Base-by-base conservation (phyloP, 2,329 filamentous ascomycete species). In the Aspergillus fructus region DNA sequence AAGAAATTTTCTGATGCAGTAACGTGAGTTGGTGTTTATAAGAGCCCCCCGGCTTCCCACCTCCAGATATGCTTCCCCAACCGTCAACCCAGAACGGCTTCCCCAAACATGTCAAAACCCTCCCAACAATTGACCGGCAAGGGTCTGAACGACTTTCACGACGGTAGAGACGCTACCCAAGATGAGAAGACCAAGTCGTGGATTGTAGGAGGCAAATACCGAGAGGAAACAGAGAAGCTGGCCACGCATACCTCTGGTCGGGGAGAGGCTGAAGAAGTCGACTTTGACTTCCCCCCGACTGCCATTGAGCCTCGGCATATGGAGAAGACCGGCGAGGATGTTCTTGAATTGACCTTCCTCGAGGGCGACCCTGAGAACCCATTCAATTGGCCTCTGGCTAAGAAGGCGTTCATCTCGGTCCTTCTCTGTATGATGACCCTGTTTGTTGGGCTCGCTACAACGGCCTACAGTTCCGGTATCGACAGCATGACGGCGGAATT, bases 361-460 rank as follows among this genome's bases (percentile, higher is more conserved):
- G 66, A 74, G 1, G 77, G 73, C 11, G 81, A 83, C 59, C 70
- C 69, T 19, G 75, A 81, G 63, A 81, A 83, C 60, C 81, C 81
- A 0, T 82, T 81, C 74, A 82, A 83, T 66, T 83, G 78, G 77
- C 74, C 71, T 41, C 62, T 65, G 2, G 71, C 67, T 51, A 72
- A 76, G 56, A 82, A 81, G 68, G 69, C 73, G 4, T 75, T 77
- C 61, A 78, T 82, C 60, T 78, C 78, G 3, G 60, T 73, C 3
- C 73, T 81, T 45, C 76, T 83, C 13, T 81, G 79, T 62, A 60
- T 79, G 12, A 83, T 82, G 80, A 82, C 80, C 2, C 71, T 83
- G 8, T 82, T 81, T 68, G 81, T 82, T 57, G 80, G 80, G 67
- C 73, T 82, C 13, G 80, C 80, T n/a, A 82, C 80, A 5, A 82